Percentiles rank a stretch among this genome's conserved stretches.
phyloP scores from a whole-genome alignment of 164 flowering plant species.

The Santalum album region DNA sequence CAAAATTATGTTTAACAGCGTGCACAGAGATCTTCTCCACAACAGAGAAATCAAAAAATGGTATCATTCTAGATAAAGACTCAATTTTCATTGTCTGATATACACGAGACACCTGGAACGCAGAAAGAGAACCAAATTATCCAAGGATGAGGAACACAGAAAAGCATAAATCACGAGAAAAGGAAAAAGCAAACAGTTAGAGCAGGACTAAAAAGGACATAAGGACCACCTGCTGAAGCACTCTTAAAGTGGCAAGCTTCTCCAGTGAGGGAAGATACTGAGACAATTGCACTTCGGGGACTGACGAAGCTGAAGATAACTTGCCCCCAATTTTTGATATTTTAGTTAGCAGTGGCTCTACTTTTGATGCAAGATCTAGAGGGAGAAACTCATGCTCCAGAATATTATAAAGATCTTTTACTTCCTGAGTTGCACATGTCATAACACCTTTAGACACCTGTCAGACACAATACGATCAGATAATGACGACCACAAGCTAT shows the following conservation, averaged over 20 bases:
- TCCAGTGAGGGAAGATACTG: conserved; percentile 77
- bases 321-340: conserved; percentile 79
- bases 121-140: not conserved
- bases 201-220: not conserved
- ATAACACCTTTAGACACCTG: conserved; percentile 84
- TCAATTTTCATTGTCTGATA: conserved; percentile 78
- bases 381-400: conserved; percentile 79
- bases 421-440: conserved; percentile 79
- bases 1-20: conserved; percentile 67
- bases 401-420: conserved; percentile 73
- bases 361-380: conserved; percentile 62
- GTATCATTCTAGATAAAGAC: conserved; percentile 62
- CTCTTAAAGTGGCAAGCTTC: conserved; percentile 71
- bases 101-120: conserved; percentile 75
- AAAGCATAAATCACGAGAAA: not conserved
- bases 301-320: conserved; percentile 71
- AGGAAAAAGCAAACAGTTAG: not conserved
- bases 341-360: conserved; percentile 63
- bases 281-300: conserved; percentile 79
- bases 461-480: not conserved
- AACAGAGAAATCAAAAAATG: conserved; percentile 59
- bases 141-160: not conserved
- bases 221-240: conserved; percentile 73
- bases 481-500: too few species aligned
- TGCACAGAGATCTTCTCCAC: conserved; percentile 86